A percentile compares a stretch with the other conserved stretches of the same genome.
Evolutionary conservation across 169 alveolate species (phyloP).

Genomic region (Toxoplasma gondii): DNA sequence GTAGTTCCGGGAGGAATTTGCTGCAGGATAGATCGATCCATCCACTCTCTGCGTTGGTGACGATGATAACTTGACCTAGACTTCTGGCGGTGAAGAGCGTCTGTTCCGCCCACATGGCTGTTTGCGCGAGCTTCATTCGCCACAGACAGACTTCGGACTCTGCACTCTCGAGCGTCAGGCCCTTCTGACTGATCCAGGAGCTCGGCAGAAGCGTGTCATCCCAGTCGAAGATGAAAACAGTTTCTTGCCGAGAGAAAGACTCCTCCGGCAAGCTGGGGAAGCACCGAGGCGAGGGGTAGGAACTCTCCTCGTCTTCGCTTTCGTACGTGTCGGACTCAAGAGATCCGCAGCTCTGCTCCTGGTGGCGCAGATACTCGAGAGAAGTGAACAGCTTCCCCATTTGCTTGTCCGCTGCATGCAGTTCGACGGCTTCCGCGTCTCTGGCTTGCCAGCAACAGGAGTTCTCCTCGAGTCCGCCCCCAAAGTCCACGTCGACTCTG

Average conservation of each 20-base stretch:
- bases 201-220: slow-evolving; percentile 66
- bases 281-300: not conserved
- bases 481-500: not conserved
- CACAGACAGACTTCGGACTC: not conserved
- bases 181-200: slow-evolving; percentile 48
- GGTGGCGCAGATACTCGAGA: not conserved
- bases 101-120: slow-evolving; percentile 20
- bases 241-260: slow-evolving; percentile 6
- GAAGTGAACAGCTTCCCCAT: not conserved
- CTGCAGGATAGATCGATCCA: slow-evolving; percentile 64
- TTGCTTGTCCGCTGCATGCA: not conserved
- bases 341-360: not conserved
- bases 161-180: slow-evolving; percentile 25
- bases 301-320: not conserved
- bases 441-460: not conserved
- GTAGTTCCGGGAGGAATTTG: slow-evolving; percentile 52
- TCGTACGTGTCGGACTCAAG: not conserved
- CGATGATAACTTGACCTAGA: slow-evolving; percentile 60
- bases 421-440: not conserved
- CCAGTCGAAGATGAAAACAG: slow-evolving; percentile 51
- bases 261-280: slow-evolving; percentile 33
- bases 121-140: slow-evolving; percentile 9
- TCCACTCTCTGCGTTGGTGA: slow-evolving; percentile 65
- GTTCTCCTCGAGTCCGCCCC: not conserved
- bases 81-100: slow-evolving; percentile 38